A percentile compares a stretch with the other conserved stretches of the same genome.
Conservation (phyloP, 164 flowering plant genomes). For the Dillenia turbinata region DNA sequence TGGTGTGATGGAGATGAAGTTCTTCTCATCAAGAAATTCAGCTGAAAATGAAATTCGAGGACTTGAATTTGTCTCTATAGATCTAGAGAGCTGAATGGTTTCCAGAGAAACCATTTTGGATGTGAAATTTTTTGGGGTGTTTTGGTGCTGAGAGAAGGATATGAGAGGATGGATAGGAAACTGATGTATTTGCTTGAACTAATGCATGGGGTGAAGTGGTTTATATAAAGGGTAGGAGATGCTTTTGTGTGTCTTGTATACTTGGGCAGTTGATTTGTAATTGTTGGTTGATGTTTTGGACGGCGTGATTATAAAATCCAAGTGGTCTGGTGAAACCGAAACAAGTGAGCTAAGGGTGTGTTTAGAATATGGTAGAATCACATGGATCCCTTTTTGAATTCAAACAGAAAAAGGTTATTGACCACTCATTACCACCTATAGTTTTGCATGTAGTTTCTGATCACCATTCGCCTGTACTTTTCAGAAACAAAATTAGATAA, state of each 20-base stretch:
- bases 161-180: conserved; percentile 3
- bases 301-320: conserved; percentile 36
- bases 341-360: conserved; percentile 35
- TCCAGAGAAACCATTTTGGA: conserved; percentile 44
- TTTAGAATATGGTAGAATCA: conserved; percentile 37
- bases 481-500: not conserved
- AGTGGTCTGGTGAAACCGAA: conserved; percentile 49
- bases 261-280: not conserved
- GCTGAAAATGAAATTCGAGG: conserved; percentile 80
- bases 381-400: conserved; percentile 33
- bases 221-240: conserved; percentile 28
- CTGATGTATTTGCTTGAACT: conserved; percentile 6
- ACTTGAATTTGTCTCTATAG: conserved; percentile 33
- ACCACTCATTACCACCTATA: not conserved
- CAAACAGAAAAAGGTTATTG: conserved; percentile 14
- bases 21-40: conserved; percentile 52
- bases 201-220: conserved; percentile 22
- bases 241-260: conserved; percentile 7
- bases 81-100: conserved; percentile 22
- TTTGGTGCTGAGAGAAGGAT: conserved; percentile 1
- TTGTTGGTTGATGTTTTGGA: conserved; percentile 18
- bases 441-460: not conserved
- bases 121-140: not conserved
- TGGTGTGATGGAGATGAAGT: conserved; percentile 58
- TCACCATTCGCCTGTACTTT: not conserved